Base-by-base conservation (phyloP, 306 rosid species). In the Carpinus viminea region DNA sequence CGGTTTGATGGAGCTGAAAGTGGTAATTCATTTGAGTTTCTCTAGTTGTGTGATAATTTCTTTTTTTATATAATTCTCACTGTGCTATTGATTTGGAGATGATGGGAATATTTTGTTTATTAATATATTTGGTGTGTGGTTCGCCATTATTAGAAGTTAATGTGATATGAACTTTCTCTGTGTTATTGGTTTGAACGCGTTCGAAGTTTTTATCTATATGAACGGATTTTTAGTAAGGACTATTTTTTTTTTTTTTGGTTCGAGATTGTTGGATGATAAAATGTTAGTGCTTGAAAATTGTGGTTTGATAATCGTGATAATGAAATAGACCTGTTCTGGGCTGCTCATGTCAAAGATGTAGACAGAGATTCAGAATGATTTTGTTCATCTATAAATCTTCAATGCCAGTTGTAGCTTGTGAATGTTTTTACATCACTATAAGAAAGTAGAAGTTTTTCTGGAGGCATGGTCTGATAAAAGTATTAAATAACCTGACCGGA, bases 1-100 rank as follows among this genome's bases (percentile, higher is more conserved):
- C 80, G 92, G 92, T 2, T 75, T 84, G 28, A 52, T 69, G 76
- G 90, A 88, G 72, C 74, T 88, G 81, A 86, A 88, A 82, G 78
- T 86, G 90, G 92, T 88, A 84, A 52, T 38, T 68, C 12, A 8
- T 38, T 50, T 3, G 26, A 6, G 56, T 41, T 51, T 53, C 8
- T 16, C 10, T 2, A 0, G 13, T 16, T 50, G 5, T 62, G 28
- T 34, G 12, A 12, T 48, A 6, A 5, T 41, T 61, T 34, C 31
- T 62, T 9, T 56, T 16, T 80, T 10, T 12, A 18, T 73, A 47
- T 45, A 8, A 34, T 26, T 9, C 17, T 55, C n/a, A 41, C 21
- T 3, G 5, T 12, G 50, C 17, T 34, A 46, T 59, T 31, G 68
- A 7, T 46, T 45, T 18, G 46, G 50, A n/a, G 71, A 8, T 66